Evolutionary conservation across 805 yeast genomes (phyloP), one percentile per base, ranked within the genome.

Genomic region (Metschnikowia reukaufii): DNA sequence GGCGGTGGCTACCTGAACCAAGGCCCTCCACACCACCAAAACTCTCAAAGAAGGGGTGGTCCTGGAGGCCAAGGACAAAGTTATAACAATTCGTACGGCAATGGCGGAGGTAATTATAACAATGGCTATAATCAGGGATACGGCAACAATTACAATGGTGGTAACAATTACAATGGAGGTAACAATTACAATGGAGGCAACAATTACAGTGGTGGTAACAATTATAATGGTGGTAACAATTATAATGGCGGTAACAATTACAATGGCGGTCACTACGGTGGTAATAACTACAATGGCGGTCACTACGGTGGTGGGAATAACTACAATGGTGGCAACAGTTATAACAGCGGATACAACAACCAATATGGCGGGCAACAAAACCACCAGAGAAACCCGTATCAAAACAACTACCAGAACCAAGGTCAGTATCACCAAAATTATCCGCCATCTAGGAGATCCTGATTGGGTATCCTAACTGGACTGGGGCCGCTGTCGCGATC

Each of bases 101-200:
- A 52, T 25, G 16, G 18, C 7, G 30, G 30, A 6, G 16, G 36
- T 47, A 34, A 31, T 13, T 12, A 18, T 8, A n/a, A 16, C 18
- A 17, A 39, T 12, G 4, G 8, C 8, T 46, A 61, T 34, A 49
- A 51, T 20, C 59, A 56, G 30, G 56, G 59, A 8, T 38, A 55
- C 42, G 50, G 55, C 44, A 46, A 46, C 33, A 35, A 35, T 6
- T 27, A 38, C 30, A 33, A 49, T 27, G 18, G 34, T 31, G 34
- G 17, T 4, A 18, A 13, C 34, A 23, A 54, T 31, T 10, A 18
- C n/a, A 9, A 17, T 30, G 29, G 25, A n/a, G 35, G 50, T n/a
- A 36, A 44, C 16, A 38, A 32, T 10, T 47, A 61, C 33, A 48
- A 50, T 34, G 57, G 59, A 7, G 38, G 42, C 25, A 30, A 31